phyloP scores from a whole-genome alignment of 768 basidiomycete genomes.

The Kwoniella sp. region DNA sequence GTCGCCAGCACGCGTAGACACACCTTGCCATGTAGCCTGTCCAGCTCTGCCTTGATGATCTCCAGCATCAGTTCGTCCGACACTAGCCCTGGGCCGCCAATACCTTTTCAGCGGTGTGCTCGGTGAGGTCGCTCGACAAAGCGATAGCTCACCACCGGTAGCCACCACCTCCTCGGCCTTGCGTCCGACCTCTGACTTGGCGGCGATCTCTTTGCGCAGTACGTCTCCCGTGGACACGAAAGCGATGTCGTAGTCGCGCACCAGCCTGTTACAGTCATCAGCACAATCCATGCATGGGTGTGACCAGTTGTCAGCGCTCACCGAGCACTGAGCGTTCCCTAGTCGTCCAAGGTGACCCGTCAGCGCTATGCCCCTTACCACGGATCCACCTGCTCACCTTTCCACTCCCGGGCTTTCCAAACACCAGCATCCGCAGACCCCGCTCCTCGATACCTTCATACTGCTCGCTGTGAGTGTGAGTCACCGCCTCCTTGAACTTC shows the following conservation, averaged over 20 bases:
- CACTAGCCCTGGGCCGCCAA: constrained; percentile 34
- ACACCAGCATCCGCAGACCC: constrained; percentile 48
- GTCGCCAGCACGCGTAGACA: not conserved
- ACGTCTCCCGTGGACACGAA: constrained; percentile 51
- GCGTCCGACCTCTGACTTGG: constrained; percentile 41
- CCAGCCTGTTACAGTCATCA: constrained; percentile 41
- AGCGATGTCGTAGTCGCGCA: constrained; percentile 49
- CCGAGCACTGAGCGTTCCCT: constrained; percentile 44
- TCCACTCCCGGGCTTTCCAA: constrained; percentile 50
- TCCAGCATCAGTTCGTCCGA: constrained; percentile 50
- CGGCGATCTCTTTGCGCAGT: constrained; percentile 47
- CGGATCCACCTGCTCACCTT: constrained; percentile 17
- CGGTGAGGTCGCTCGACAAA: not conserved
- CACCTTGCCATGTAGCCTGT: constrained; percentile 47
- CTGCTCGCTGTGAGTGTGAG: constrained; percentile 17
- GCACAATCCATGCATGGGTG: not conserved
- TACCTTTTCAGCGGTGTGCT: not conserved
- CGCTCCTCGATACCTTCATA: constrained; percentile 31
- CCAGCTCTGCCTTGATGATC: constrained; percentile 46
- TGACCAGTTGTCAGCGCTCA: too few relatives aligned
- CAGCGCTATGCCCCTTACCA: too few relatives aligned
- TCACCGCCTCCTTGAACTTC: constrained; percentile 14
- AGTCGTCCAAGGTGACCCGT: too few relatives aligned
- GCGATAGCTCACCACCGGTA: constrained; percentile 41
- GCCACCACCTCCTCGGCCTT: constrained; percentile 48